Evolutionary conservation across 2,329 filamentous ascomycete genomes (phyloP).

Genomic region (Ophiostoma piceae): DNA sequence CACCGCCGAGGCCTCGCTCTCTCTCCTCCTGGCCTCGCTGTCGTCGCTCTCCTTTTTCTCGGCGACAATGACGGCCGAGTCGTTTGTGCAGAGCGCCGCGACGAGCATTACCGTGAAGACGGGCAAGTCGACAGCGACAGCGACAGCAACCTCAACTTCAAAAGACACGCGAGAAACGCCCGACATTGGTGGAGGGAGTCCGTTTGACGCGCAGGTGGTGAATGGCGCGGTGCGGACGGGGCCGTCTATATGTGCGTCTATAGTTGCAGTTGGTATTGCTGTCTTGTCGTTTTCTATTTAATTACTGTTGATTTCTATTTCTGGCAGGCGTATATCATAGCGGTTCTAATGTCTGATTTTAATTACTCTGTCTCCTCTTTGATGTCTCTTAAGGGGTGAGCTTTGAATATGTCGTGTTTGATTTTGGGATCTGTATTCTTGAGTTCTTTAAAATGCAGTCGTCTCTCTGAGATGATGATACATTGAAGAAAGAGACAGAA

Average conservation of each 20-base stretch:
- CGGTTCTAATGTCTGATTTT: neutral
- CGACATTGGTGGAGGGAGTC: neutral
- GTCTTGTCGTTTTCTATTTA: neutral
- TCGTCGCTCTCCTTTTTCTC: slow-evolving; percentile 2
- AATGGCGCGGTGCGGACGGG: neutral
- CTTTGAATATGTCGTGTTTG: no score
- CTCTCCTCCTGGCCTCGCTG: neutral
- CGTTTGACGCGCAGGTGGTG: neutral
- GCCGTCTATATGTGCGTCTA: neutral
- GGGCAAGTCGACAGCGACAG: neutral
- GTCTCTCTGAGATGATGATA: no score
- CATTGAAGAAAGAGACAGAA: no score
- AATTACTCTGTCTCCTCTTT: neutral
- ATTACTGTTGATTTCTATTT: no score
- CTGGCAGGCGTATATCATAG: neutral
- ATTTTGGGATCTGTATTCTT: no score
- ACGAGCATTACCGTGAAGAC: neutral
- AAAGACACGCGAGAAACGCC: neutral
- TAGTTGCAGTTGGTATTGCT: neutral
- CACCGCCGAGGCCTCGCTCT: neutral
- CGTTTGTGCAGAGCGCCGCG: neutral
- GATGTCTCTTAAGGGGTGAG: no score
- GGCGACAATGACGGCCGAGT: neutral
- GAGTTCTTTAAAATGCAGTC: no score
- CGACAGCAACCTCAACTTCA: neutral